Base-by-base conservation (phyloP, 2,329 filamentous ascomycete species). In the Reticulascus tulasneorum region DNA sequence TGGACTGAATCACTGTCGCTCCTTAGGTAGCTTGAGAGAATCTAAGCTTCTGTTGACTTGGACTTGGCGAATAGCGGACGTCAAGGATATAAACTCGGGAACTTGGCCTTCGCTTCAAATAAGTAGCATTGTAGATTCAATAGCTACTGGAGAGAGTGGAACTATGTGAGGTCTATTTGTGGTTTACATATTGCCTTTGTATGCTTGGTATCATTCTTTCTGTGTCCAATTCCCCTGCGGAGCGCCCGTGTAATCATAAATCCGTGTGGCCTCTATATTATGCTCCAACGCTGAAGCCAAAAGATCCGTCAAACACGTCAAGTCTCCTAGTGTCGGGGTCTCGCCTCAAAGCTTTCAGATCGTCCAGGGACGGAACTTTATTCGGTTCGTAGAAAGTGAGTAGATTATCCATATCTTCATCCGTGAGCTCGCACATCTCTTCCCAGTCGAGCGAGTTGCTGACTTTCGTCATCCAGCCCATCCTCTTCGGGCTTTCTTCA, bases 381-480 rank as follows among this genome's bases (percentile, higher is more conserved):
- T 70, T 67, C 1, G 64, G 52, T 1, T 61, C 62, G 48, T 94
- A 96, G 56, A 82, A 90, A n/a, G 71, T 67, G 23, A 97, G 64
- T n/a, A 97, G 67, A 36, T 73, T 75, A 37, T 86, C 80, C 85
- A 97, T 94, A 51, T 90, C 90, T 50, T 83, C 76, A 33, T 93
- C 86, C 15, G 77, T 79, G 73, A 97, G 80, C 22, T 77, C 75
- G 48, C 87, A 90, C 48, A 97, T 76, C 44, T 96, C 85, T 43
- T 94, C 83, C 58, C 94, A 78, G 35, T 74, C 82, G 71, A 91
- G 96, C 23, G 80, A 73, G 50, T 96, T 88, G 64, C 90, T 96
- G 23, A 97, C 86, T 46, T 79, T 83, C 30, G 82, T 88, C 86
- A 97, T 97, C 86, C 90, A 97, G 47, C 82, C 75, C 91, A 97